Base-by-base conservation (phyloP, 805 yeast genomes). In the Starmerella cellae region DNA sequence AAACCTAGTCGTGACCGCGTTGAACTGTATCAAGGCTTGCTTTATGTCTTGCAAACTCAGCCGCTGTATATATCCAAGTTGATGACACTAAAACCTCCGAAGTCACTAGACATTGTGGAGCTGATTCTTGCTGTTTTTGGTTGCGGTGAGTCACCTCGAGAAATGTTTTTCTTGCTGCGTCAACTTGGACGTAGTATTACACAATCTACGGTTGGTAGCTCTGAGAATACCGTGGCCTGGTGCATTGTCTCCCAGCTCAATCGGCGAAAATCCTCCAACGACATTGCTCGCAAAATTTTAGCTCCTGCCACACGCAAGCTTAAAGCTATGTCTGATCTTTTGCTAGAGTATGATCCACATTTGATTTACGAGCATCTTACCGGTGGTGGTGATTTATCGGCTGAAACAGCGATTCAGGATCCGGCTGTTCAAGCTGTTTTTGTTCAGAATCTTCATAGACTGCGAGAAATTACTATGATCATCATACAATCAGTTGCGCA, bases 41-140 rank as follows among this genome's bases (percentile, higher is more conserved):
- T 91, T 51, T 91, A 79, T 55, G 62, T 88, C 21, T 60, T 91
- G 35, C 97, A 91, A 58, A 81, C 94, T 0, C 83, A 82, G 53
- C 82, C 94, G 0, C 58, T 60, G 1, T 88, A 88, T 54, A 68
- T 87, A 55, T 67, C 76, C 2, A 59, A 83, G 28, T 71, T 75
- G 42, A 58, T 64, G 31, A 46, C 53, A 47, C 33, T 20, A 24
- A 34, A 31, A n/a, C 44, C 54, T 4, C 47, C 49, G 2, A 28
- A 36, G 5, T 41, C 47, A 4, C 16, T 40, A 22, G 42, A 45
- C 29, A 43, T 45, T 40, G 62, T 61, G 17, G 50, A 51, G 6
- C 46, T 60, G 10, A 51, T 63, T 4, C 47, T 65, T 48, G 50
- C 57, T 2, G 52, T 58, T 5, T 66, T 51, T 42, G 66, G 66